These are phyloP conservation scores for Crithidia fasciculata DNA, from an alignment of 208 protist species.

Conservation along the genomic window DNA sequence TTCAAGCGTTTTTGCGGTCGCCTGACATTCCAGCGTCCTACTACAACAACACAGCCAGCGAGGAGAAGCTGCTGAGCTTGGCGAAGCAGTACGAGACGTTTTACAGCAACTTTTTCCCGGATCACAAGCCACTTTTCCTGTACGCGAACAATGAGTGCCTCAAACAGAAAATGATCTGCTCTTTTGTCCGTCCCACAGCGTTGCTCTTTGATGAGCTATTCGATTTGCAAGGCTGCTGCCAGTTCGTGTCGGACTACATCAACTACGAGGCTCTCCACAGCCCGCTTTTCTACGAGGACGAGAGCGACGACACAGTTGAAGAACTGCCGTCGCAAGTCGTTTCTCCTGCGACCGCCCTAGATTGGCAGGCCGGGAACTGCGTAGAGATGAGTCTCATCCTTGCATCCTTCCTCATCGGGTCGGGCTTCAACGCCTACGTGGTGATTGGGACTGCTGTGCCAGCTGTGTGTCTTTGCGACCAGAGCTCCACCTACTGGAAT, in stretches of 20 bases:
- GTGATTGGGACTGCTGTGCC: slow-evolving; percentile 86
- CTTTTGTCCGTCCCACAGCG: slow-evolving; percentile 86
- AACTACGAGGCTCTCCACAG: slow-evolving; percentile 82
- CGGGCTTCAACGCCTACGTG: slow-evolving; percentile 92
- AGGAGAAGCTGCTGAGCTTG: slow-evolving; percentile 66
- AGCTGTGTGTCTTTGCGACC: slow-evolving; percentile 82
- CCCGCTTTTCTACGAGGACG: slow-evolving; percentile 34
- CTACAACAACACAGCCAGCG: slow-evolving; percentile 55
- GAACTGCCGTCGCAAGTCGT: slow-evolving; percentile 74
- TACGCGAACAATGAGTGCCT: slow-evolving; percentile 73
- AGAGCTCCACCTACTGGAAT: slow-evolving; percentile 51
- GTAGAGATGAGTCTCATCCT: slow-evolving; percentile 87
- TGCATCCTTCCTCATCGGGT: slow-evolving; percentile 81
- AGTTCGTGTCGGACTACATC: slow-evolving; percentile 88
- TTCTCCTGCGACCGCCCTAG: slow-evolving; percentile 85
- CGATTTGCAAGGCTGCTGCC: slow-evolving; percentile 60
- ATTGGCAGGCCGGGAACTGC: slow-evolving; percentile 90
- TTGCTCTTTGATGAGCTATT: slow-evolving; percentile 83
- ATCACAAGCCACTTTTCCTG: slow-evolving; percentile 78
- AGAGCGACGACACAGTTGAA: slow-evolving; percentile 45
- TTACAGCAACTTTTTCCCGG: slow-evolving; percentile 83
- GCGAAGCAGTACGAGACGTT: slow-evolving; percentile 67
- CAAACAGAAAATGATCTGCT: slow-evolving; percentile 90
- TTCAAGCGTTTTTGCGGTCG: slow-evolving; percentile 46
- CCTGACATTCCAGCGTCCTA: slow-evolving; percentile 75